These are phyloP conservation scores for Zasmidium angulare DNA, from an alignment of 2,329 filamentous ascomycete species.

Conservation along the genomic window DNA sequence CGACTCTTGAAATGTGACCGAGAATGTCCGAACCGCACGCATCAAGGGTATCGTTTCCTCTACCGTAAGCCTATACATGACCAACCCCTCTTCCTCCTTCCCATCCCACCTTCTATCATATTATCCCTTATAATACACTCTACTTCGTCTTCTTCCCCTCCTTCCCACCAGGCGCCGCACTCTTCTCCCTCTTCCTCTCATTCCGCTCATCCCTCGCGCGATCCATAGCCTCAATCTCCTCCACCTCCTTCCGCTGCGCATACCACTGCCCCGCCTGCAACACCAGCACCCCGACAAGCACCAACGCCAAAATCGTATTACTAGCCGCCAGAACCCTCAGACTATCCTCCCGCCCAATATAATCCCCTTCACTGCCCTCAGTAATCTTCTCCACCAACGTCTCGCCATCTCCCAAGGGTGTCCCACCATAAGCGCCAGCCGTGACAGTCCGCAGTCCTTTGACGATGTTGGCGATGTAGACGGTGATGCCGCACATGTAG, in stretches of 20 bases:
- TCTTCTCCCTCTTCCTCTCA: conserved; percentile 39
- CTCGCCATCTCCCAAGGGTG: conserved; percentile 39
- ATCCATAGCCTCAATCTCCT: conserved; percentile 70
- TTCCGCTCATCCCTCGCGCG: conserved; percentile 52
- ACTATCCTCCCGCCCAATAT: conserved; percentile 82
- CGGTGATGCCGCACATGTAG: conserved; percentile 81
- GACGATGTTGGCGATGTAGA: conserved; percentile 95
- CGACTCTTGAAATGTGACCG: too few relatives aligned
- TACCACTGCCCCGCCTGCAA: conserved; percentile 98
- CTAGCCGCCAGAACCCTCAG: conserved; percentile 88
- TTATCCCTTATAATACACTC: too few relatives aligned
- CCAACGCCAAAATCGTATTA: conserved; percentile 92
- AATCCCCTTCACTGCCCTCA: conserved; percentile 55
- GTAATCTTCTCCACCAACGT: conserved; percentile 32
- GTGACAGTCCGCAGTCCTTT: conserved; percentile 87
- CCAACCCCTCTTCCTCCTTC: too few relatives aligned
- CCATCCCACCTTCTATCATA: too few relatives aligned
- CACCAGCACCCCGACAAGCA: conserved; percentile 86
- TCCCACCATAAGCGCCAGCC: conserved; percentile 63
- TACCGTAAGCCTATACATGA: too few relatives aligned
- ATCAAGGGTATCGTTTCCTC: too few relatives aligned
- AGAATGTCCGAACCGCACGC: too few relatives aligned
- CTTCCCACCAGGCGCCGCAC: conserved; percentile 20
- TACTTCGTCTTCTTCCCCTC: conserved; percentile 34
- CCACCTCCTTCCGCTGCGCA: conserved; percentile 86